These are phyloP conservation scores for Trifolium subterraneum DNA, from an alignment of 306 rosid species.

Conservation along the genomic window DNA sequence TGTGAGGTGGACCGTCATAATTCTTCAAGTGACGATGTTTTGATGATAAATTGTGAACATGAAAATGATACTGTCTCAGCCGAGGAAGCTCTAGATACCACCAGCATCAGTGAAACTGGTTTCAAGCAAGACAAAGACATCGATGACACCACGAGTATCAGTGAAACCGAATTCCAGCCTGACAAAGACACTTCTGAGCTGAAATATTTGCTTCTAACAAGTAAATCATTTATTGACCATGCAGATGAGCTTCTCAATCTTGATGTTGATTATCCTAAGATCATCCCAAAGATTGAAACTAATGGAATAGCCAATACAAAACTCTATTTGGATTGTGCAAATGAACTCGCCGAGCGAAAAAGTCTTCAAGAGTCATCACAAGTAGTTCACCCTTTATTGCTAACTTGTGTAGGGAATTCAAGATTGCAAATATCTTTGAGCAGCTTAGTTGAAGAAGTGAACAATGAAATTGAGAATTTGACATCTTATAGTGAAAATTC, in stretches of 20 bases:
- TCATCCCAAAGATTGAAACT: constrained; percentile 42
- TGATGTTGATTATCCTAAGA: constrained; percentile 46
- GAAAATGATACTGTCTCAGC: constrained; percentile 36
- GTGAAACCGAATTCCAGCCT: constrained; percentile 21
- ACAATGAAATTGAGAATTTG: constrained; percentile 54
- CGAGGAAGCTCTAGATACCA: constrained; percentile 45
- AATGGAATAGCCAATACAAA: constrained; percentile 39
- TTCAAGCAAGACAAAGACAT: constrained; percentile 22
- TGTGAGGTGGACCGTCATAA: constrained; percentile 37
- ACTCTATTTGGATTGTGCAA: constrained; percentile 71
- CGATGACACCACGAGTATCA: constrained; percentile 10
- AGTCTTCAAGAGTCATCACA: constrained; percentile 53
- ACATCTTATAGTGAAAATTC: constrained; percentile 49
- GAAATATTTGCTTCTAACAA: constrained; percentile 59
- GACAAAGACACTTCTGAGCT: constrained; percentile 41
- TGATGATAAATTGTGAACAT: constrained; percentile 40
- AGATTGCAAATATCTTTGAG: constrained; percentile 52
- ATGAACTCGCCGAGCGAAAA: constrained; percentile 63
- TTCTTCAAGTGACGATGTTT: constrained; percentile 41
- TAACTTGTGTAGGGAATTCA: constrained; percentile 45
- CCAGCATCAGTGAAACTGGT: constrained; percentile 23
- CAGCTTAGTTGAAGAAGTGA: constrained; percentile 66
- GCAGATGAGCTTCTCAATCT: constrained; percentile 70
- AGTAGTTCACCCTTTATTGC: constrained; percentile 50
- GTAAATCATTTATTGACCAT: constrained; percentile 64